phyloP scores from a whole-genome alignment of 257 asterid genomes.

The Solanum sejunctum region DNA sequence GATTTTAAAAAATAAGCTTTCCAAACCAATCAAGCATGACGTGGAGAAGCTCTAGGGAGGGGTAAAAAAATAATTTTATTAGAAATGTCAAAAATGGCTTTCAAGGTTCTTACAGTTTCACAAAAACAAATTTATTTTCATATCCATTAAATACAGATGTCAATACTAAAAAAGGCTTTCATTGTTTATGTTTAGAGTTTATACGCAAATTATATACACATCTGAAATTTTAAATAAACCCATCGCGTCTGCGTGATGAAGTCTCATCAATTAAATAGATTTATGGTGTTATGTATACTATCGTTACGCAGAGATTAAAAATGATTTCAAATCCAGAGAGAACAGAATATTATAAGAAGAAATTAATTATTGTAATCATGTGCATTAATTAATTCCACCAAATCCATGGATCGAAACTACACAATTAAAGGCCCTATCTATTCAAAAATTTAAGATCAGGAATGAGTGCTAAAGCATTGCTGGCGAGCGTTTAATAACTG shows the following conservation, averaged over 20 bases:
- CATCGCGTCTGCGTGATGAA: background rate
- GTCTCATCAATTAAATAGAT: background rate
- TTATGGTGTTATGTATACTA: background rate
- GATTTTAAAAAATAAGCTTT: too few relatives aligned
- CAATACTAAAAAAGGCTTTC: too few relatives aligned
- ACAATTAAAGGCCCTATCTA: background rate
- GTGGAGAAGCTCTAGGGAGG: too few relatives aligned
- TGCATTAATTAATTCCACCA: background rate
- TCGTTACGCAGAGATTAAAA: background rate
- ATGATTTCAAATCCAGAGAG: background rate
- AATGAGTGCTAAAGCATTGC: slow-evolving; percentile 52
- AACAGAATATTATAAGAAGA: background rate
- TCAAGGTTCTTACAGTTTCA: too few relatives aligned
- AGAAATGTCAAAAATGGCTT: too few relatives aligned
- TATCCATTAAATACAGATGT: too few relatives aligned
- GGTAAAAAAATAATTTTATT: too few relatives aligned
- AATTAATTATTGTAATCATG: background rate
- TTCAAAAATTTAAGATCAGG: background rate
- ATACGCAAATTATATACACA: too few relatives aligned
- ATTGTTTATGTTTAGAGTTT: too few relatives aligned
- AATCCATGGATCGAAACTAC: background rate
- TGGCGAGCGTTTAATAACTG: slow-evolving; percentile 12
- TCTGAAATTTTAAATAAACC: background rate
- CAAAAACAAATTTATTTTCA: too few relatives aligned
- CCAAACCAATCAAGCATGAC: too few relatives aligned